Conservation (phyloP, 305 asterid genomes). For the Fraxinus nigra region DNA sequence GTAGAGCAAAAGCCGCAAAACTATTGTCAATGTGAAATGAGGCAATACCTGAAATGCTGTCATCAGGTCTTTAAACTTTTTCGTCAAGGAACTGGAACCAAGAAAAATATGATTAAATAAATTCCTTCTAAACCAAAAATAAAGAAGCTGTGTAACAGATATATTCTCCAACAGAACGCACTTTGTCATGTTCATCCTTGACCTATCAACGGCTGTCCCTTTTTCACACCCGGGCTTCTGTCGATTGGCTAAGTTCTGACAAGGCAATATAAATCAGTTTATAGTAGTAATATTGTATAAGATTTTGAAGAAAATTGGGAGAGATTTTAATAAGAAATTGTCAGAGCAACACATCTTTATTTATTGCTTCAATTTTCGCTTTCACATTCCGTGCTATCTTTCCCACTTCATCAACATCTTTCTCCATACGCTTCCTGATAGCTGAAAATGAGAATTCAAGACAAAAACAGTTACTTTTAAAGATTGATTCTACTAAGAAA, state of each 20-base stretch:
- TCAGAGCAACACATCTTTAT: constrained; percentile 51
- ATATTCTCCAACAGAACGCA: constrained; percentile 27
- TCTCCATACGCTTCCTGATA: constrained; percentile 87
- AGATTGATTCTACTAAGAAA: not conserved
- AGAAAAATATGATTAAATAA: constrained; percentile 22
- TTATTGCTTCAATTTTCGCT: constrained; percentile 59
- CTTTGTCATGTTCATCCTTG: constrained; percentile 78
- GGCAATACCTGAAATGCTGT: constrained; percentile 70
- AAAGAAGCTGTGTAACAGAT: not conserved
- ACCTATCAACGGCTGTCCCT: constrained; percentile 85
- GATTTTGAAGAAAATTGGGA: not conserved
- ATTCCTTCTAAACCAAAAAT: not conserved
- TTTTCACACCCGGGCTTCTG: constrained; percentile 80
- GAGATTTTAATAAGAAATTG: constrained; percentile 14
- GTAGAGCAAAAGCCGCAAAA: not conserved
- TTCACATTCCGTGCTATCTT: constrained; percentile 73
- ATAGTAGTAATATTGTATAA: not conserved
- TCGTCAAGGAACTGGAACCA: constrained; percentile 58
- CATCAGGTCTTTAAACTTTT: constrained; percentile 75
- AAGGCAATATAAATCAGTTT: constrained; percentile 13
- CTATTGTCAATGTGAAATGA: not conserved
- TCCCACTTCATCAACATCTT: constrained; percentile 81
- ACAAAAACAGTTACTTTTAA: not conserved
- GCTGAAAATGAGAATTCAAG: constrained; percentile 38
- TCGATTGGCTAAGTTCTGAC: constrained; percentile 71